Percentiles rank a stretch among this genome's conserved stretches.
Evolutionary conservation across 2,329 filamentous ascomycete species (phyloP).

Genomic region (Calonectria naviculata): DNA sequence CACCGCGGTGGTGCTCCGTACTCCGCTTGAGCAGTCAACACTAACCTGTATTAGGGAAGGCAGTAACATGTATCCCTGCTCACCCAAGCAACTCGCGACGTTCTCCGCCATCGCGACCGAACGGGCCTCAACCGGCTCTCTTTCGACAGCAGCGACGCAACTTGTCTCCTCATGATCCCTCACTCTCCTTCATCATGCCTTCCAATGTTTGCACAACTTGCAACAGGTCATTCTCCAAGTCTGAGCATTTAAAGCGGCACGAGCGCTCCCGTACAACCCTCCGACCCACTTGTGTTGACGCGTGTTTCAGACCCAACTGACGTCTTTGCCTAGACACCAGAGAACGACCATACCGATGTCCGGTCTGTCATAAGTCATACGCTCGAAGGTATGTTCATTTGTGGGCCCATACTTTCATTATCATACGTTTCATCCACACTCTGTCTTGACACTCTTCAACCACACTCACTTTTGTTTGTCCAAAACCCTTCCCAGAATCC

Average conservation of each 20-base stretch:
- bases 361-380: background rate
- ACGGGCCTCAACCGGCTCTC: background rate
- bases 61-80: too few species aligned
- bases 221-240: background rate
- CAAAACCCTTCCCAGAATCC: too few species aligned
- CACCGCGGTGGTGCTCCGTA: background rate
- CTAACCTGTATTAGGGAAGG: background rate
- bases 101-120: too few species aligned
- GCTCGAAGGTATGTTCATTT: background rate
- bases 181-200: background rate
- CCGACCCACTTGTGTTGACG: background rate
- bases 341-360: background rate
- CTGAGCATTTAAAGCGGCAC: background rate
- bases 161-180: background rate
- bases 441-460: background rate
- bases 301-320: background rate
- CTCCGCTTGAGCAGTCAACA: background rate
- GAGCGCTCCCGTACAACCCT: background rate
- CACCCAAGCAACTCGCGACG: too few species aligned
- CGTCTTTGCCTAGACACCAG: background rate
- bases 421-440: background rate
- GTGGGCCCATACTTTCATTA: background rate
- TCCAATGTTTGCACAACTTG: background rate
- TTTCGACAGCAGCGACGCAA: background rate
- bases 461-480: too few species aligned